Percentiles rank a stretch among this genome's conserved stretches.
Conservation (phyloP, 768 basidiomycete species). For the Lyophyllum shimeji region DNA sequence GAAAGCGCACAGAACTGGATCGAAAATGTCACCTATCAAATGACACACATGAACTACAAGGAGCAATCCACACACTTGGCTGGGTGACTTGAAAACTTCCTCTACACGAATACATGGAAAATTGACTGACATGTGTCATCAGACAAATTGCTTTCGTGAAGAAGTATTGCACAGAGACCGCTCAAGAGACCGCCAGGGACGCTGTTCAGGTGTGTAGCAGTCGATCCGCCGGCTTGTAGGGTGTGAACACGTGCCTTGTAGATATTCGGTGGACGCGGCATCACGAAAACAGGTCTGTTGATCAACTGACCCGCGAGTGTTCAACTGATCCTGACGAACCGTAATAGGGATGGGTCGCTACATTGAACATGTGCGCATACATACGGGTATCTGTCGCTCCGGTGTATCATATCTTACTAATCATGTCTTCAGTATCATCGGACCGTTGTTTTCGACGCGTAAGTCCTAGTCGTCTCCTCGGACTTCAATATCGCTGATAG, state of each 20-base stretch:
- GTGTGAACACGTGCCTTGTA: constrained; percentile 38
- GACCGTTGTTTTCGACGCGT: constrained; percentile 53
- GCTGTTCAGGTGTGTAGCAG: constrained; percentile 31
- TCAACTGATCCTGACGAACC: constrained; percentile 38
- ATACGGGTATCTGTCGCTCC: constrained; percentile 13
- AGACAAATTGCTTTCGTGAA: constrained; percentile 74
- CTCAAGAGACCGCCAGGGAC: constrained; percentile 61
- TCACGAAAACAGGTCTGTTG: constrained; percentile 41
- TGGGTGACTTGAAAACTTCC: constrained; percentile 43
- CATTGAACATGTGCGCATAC: constrained; percentile 61
- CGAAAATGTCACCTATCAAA: constrained; percentile 85
- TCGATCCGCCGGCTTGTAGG: background rate
- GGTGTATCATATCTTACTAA: background rate
- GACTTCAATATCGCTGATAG: background rate
- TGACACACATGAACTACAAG: constrained; percentile 84
- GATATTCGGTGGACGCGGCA: constrained; percentile 85
- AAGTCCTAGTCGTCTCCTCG: constrained; percentile 22
- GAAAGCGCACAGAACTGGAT: constrained; percentile 70
- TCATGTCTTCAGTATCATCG: constrained; percentile 41
- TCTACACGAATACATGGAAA: no score
- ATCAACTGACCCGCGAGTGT: background rate
- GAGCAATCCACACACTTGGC: constrained; percentile 73
- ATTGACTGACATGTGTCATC: background rate
- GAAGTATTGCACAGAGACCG: constrained; percentile 52
- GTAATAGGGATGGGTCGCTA: constrained; percentile 71